These are phyloP conservation scores for Obelidium mucronatum DNA, from an alignment of 192 early-diverging fungal species.

Conservation along the genomic window DNA sequence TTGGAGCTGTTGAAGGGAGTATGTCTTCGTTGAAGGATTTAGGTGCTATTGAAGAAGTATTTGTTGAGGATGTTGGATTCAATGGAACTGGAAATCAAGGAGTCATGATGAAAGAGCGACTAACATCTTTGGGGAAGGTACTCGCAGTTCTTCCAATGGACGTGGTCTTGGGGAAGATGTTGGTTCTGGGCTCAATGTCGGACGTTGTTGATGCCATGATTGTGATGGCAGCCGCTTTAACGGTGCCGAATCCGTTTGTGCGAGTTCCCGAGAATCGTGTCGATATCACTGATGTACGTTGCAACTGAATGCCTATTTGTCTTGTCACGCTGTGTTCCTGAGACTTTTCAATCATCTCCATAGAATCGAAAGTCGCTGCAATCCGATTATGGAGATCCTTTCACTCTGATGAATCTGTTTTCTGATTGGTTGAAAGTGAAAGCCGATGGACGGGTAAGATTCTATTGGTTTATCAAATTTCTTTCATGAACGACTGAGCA, in stretches of 20 bases:
- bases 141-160: conserved; percentile 68
- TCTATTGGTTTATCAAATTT: too few relatives aligned
- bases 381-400: conserved; percentile 69
- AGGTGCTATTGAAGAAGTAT: conserved; percentile 52
- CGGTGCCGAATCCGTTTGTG: conserved; percentile 70
- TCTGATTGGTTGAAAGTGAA: conserved; percentile 66
- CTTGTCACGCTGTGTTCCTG: neutral
- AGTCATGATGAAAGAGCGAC: conserved; percentile 17
- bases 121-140: conserved; percentile 62
- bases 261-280: conserved; percentile 54
- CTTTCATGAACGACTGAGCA: too few relatives aligned
- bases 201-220: conserved; percentile 62
- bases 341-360: too few relatives aligned
- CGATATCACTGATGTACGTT: conserved; percentile 61
- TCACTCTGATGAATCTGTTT: conserved; percentile 71
- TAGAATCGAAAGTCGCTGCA: conserved; percentile 59
- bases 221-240: conserved; percentile 68
- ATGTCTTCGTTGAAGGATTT: conserved; percentile 54
- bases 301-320: too few relatives aligned
- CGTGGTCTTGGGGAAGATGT: conserved; percentile 71
- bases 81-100: too few relatives aligned
- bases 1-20: conserved; percentile 49
- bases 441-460: conserved; percentile 51
- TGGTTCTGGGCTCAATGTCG: conserved; percentile 61
- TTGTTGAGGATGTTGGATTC: neutral